These are phyloP conservation scores for Boeremia lycopersici DNA, from an alignment of 2,329 filamentous ascomycete genomes.

Conservation along the genomic window DNA sequence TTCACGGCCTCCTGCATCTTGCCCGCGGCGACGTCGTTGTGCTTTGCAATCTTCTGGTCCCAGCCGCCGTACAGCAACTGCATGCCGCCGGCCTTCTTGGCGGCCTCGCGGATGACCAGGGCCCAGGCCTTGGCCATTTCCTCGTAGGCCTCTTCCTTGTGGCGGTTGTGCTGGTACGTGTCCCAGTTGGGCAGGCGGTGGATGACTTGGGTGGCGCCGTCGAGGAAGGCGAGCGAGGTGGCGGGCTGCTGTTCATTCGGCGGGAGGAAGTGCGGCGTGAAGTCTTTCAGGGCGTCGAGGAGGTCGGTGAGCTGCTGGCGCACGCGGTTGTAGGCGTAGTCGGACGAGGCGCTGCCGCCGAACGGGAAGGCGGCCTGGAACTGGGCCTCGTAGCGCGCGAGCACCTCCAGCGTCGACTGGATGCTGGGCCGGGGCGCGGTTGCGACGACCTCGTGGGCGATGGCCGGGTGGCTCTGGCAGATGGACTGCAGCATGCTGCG, in stretches of 20 bases:
- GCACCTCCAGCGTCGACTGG: slow-evolving; percentile 76
- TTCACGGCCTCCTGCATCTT: slow-evolving; percentile 80
- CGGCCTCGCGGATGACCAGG: slow-evolving; percentile 85
- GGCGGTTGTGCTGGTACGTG: slow-evolving; percentile 82
- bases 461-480: slow-evolving; percentile 85
- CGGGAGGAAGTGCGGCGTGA: slow-evolving; percentile 93
- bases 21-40: slow-evolving; percentile 85
- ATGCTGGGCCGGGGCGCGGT: slow-evolving; percentile 88
- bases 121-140: slow-evolving; percentile 95
- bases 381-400: slow-evolving; percentile 79
- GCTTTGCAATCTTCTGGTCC: slow-evolving; percentile 85
- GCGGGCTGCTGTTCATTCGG: slow-evolving; percentile 86
- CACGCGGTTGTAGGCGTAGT: slow-evolving; percentile 94
- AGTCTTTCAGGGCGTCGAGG: slow-evolving; percentile 89
- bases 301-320: slow-evolving; percentile 79
- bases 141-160: slow-evolving; percentile 95
- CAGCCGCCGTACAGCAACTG: slow-evolving; percentile 84
- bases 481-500: slow-evolving; percentile 86
- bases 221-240: slow-evolving; percentile 83
- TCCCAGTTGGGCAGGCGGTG: slow-evolving; percentile 92
- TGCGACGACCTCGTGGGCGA: slow-evolving; percentile 81
- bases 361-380: slow-evolving; percentile 83
- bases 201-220: slow-evolving; percentile 87
- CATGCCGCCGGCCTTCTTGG: slow-evolving; percentile 89
- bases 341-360: slow-evolving; percentile 80